phyloP scores from a whole-genome alignment of 805 yeast genomes.

The Metschnikowia picachoensis region DNA sequence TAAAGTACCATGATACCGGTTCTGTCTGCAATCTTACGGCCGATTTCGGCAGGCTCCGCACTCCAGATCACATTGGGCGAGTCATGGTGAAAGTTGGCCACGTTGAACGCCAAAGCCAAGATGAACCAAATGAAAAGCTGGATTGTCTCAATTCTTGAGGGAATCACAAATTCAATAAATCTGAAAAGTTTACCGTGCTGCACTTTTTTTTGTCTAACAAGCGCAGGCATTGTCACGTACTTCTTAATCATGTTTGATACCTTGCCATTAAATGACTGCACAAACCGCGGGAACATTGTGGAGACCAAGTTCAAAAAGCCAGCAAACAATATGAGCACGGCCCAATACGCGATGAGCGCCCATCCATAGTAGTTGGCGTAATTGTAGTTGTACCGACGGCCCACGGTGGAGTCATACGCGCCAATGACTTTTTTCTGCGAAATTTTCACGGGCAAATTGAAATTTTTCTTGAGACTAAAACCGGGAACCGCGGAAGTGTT shows the following conservation, averaged over 20 bases:
- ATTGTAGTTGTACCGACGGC: constrained; percentile 37
- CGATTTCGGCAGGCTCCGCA: constrained; percentile 5
- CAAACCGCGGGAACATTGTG: constrained; percentile 36
- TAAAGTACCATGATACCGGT: constrained; percentile 47
- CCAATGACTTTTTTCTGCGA: constrained; percentile 18
- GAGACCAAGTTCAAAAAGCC: constrained; percentile 38
- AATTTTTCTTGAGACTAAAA: constrained; percentile 27
- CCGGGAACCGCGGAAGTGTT: constrained; percentile 27
- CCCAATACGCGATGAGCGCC: constrained; percentile 49
- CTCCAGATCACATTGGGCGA: constrained; percentile 10
- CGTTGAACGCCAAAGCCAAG: constrained; percentile 12
- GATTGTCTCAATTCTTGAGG: constrained; percentile 26
- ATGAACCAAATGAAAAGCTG: constrained; percentile 19
- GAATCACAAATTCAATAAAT: constrained; percentile 26
- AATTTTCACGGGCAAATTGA: constrained; percentile 35
- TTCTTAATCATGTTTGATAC: constrained; percentile 24
- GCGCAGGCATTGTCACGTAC: constrained; percentile 29
- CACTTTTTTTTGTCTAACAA: constrained; percentile 15
- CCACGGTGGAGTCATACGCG: constrained; percentile 26
- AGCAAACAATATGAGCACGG: constrained; percentile 38
- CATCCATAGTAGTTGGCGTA: constrained; percentile 36
- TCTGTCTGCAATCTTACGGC: constrained; percentile 45
- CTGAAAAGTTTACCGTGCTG: constrained; percentile 5
- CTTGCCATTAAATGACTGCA: constrained; percentile 28
- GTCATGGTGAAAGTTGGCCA: constrained; percentile 12